Percentiles rank a stretch among this genome's conserved stretches.
Evolutionary conservation across 2,329 filamentous ascomycete genomes (phyloP).

Genomic region (Ceratocystis smalleyi): DNA sequence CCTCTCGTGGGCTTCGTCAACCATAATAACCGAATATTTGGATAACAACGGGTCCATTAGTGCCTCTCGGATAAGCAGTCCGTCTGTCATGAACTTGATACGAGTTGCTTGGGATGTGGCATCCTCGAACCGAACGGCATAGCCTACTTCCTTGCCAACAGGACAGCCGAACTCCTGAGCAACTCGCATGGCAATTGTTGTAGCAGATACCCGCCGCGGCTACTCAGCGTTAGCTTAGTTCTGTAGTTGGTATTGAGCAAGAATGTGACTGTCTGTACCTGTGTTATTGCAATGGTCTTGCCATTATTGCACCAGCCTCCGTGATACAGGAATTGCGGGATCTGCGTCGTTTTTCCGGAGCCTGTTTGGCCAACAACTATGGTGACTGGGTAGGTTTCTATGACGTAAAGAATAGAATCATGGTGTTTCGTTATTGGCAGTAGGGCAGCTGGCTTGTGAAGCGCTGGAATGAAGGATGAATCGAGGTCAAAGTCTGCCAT

Average conservation of each 20-base stretch:
- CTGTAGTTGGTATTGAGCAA: slow-evolving; percentile 18
- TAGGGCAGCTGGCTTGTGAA: slow-evolving; percentile 71
- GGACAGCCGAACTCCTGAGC: slow-evolving; percentile 79
- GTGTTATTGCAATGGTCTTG: slow-evolving; percentile 74
- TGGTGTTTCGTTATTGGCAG: slow-evolving; percentile 78
- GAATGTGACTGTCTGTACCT: slow-evolving; percentile 42
- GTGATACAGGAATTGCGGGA: slow-evolving; percentile 77
- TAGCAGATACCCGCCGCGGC: slow-evolving; percentile 81
- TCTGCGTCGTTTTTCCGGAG: slow-evolving; percentile 88
- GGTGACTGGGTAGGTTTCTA: slow-evolving; percentile 71
- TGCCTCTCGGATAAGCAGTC: slow-evolving; percentile 77
- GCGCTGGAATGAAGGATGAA: slow-evolving; percentile 54
- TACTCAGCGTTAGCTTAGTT: slow-evolving; percentile 24
- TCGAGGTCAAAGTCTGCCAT: slow-evolving; percentile 45
- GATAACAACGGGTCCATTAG: slow-evolving; percentile 83
- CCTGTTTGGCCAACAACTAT: slow-evolving; percentile 90
- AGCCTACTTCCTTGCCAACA: slow-evolving; percentile 79
- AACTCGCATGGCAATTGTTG: slow-evolving; percentile 73
- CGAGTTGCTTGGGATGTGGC: slow-evolving; percentile 68
- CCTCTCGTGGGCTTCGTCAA: slow-evolving; percentile 91
- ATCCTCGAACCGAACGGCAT: slow-evolving; percentile 87
- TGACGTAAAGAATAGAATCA: slow-evolving; percentile 64
- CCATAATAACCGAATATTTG: slow-evolving; percentile 89
- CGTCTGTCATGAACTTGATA: slow-evolving; percentile 94
- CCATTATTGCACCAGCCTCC: slow-evolving; percentile 79